Evolutionary conservation across 768 basidiomycete species (phyloP).

Genomic region (Xerocomus potaroensis): DNA sequence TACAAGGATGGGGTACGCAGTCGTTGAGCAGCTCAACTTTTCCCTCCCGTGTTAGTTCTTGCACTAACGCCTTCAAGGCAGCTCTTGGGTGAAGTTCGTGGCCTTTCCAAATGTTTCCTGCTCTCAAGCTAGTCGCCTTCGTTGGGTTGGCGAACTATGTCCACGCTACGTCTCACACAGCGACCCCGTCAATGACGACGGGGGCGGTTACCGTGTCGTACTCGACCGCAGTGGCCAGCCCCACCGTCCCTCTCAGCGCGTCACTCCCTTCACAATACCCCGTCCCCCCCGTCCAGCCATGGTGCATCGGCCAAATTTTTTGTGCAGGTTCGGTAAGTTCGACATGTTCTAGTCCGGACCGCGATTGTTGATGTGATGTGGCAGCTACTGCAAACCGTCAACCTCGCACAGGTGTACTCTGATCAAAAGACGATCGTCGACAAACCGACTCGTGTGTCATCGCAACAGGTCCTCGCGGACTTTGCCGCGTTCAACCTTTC

Average conservation of each 20-base stretch:
- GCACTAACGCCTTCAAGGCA: neutral
- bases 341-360: too few relatives aligned
- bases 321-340: constrained; percentile 67
- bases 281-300: constrained; percentile 64
- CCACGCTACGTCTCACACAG: constrained; percentile 16
- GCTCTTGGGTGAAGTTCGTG: neutral
- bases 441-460: constrained; percentile 70
- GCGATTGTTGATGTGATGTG: neutral
- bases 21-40: neutral
- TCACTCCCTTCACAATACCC: constrained; percentile 62
- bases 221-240: constrained; percentile 60
- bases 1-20: neutral
- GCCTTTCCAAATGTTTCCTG: constrained; percentile 31
- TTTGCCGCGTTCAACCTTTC: constrained; percentile 44
- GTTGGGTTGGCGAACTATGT: constrained; percentile 9
- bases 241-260: constrained; percentile 49
- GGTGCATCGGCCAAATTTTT: constrained; percentile 77
- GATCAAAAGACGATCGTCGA: constrained; percentile 92
- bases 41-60: neutral
- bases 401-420: constrained; percentile 65
- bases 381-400: constrained; percentile 81
- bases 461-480: constrained; percentile 64
- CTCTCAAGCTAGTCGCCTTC: constrained; percentile 10
- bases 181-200: constrained; percentile 11
- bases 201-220: constrained; percentile 38